These are phyloP conservation scores for Pichia sp. DNA, from an alignment of 1,139 yeast genomes.

Conservation along the genomic window DNA sequence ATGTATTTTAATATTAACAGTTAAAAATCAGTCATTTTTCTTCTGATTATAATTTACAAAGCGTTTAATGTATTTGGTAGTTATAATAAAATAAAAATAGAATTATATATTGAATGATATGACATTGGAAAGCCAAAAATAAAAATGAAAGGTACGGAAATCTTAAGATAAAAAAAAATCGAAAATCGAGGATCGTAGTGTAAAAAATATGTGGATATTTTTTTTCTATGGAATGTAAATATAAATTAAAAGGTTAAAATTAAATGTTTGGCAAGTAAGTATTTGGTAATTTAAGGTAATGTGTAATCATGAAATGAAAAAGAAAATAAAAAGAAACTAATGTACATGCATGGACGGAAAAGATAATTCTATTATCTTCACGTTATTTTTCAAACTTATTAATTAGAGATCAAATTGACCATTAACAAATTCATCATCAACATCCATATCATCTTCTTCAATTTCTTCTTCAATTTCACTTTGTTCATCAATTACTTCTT, in stretches of 20 bases:
- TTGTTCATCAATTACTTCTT: conserved; percentile 74
- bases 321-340: neutral
- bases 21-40: no score
- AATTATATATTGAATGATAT: neutral
- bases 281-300: neutral
- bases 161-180: neutral
- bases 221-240: neutral
- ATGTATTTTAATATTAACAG: no score
- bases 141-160: neutral
- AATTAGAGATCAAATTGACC: conserved; percentile 75
- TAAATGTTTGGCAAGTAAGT: neutral
- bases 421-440: conserved; percentile 76
- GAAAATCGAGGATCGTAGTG: neutral
- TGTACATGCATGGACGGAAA: neutral
- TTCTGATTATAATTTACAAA: neutral
- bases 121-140: neutral
- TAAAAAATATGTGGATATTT: neutral
- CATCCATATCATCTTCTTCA: conserved; percentile 39
- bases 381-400: neutral
- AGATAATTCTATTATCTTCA: neutral
- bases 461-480: conserved; percentile 53
- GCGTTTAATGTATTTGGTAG: neutral
- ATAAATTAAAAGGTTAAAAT: neutral
- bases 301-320: neutral
- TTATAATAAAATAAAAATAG: neutral